Base-by-base conservation (phyloP, 108 stramenopile species). In the Cyclostephanos invisitatus region DNA sequence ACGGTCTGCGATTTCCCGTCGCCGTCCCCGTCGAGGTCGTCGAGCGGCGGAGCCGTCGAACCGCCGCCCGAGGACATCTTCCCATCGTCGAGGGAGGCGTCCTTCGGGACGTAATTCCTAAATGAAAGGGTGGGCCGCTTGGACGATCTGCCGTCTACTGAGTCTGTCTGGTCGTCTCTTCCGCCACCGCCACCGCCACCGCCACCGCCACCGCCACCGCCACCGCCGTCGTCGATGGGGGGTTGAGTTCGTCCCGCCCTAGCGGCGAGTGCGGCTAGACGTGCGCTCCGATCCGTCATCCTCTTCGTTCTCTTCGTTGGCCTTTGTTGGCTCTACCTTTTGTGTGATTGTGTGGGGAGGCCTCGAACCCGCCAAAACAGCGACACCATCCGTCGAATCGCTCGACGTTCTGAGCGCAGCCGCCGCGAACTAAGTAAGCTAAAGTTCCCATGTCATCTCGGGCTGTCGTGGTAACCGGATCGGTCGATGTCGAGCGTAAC, bases 61-160 rank as follows among this genome's bases (percentile, higher is more conserved):
- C 56, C 74, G 32, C 32, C 32, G 32, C 32, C 32, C 32, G 32
- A 32, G 32, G 32, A 32, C 32, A 3, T 32, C 32, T 2, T 32
- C 2, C 32, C 32, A 4, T 32, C 32, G 32, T 32, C 32, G 24
- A 86, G 66, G 2, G 60, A 60, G 37, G 37, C 80, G 73, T 87
- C 86, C 46, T 74, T 87, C 22, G 91, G 88, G 12, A 82, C 85
- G 71, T 91, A 91, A 50, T 91, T 91, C 18, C 88, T 78, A 67
- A 89, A 91, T 8, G 75, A 72, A 27, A 82, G 49, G 47, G 63
- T 46, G 6, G 76, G 72, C 61, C 73, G 68, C 29, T 49, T 61
- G 7, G 55, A 63, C 62, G 67, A 55, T 64, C 40, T 11, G 24
- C 72, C 50, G 21, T 85, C 67, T 38, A 59, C 25, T 8, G 73